Conservation (phyloP, 1,139 yeast genomes). For the Arxiozyma bovina region DNA sequence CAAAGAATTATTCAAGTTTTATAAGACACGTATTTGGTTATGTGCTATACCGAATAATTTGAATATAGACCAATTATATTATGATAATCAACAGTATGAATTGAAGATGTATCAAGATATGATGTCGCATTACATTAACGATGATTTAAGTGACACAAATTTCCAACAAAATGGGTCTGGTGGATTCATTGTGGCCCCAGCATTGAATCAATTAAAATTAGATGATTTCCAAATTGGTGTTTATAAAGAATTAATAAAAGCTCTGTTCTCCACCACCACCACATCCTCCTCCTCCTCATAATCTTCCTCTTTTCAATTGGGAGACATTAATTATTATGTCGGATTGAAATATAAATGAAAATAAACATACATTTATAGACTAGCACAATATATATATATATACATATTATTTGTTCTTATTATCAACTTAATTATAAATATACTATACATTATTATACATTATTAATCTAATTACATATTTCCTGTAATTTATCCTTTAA, state of each 20-base stretch:
- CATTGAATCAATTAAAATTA: conserved; percentile 24
- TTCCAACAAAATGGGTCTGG: conserved; percentile 11
- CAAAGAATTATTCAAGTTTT: conserved; percentile 82
- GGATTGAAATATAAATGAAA: not conserved
- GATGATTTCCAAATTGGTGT: conserved; percentile 33
- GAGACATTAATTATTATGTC: no score
- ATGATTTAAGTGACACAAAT: conserved; percentile 21
- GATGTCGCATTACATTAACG: conserved; percentile 27
- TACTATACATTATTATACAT: no score
- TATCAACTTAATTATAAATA: no score
- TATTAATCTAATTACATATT: no score
- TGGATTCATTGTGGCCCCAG: conserved; percentile 26
- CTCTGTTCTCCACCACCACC: conserved; percentile 14
- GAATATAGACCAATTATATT: conserved; percentile 26
- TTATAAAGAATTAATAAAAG: conserved; percentile 30
- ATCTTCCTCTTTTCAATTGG: no score
- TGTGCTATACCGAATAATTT: conserved; percentile 59
- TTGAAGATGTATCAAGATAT: conserved; percentile 28
- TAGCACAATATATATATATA: not conserved
- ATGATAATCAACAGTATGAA: conserved; percentile 25
- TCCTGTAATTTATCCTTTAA: no score
- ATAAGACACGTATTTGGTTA: conserved; percentile 95
- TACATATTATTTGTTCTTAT: no score
- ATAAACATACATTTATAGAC: not conserved
- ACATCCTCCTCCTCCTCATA: no score